Evolutionary conservation across 768 basidiomycete species (phyloP), one percentile per base, ranked within the genome.

Genomic region (Amanita pallidorosea): DNA sequence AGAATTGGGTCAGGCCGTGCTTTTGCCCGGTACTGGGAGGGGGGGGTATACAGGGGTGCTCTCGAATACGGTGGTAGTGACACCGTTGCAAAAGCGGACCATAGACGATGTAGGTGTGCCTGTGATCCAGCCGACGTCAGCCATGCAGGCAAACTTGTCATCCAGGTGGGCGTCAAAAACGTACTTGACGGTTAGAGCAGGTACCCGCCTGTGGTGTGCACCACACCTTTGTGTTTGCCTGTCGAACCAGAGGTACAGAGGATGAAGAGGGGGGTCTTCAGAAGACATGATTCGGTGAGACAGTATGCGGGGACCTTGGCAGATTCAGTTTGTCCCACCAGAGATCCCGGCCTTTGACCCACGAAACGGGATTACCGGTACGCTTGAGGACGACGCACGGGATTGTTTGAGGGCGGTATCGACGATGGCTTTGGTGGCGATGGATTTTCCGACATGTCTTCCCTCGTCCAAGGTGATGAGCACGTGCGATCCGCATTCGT

Each of bases 111-210:
- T 97, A 90, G 69, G 88, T 88, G 69, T 96, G 92, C 94, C 94
- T 2, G 95, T 98, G 70, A 98, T 95, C 95, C 95, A 98, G 59
- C 95, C 95, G 48, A 99, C 77, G 62, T 99, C 95, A 52, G 95
- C 95, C 94, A 97, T 93, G 73, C 95, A 98, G 1, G 85, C 95
- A 65, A 94, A 97, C 57, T 77, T 83, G 71, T 97, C 95, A 53
- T 88, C 92, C 17, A 85, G 83, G 66, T 99, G 95, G 18, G 97
- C 80, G 65, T 99, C 95, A 63, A 97, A 99, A 55, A 96, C 90
- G 65, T 95, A 97, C 70, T 97, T 96, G 66, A 96, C 81, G 22
- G 95, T 94, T 53, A 97, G 62, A 1, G 90, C 81, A 95, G 81
- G 71, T 98, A 99, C 23, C 88, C 88, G 9, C 69, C 88, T 8